Evolutionary conservation across 495 filamentous ascomycete genomes (phyloP).

Genomic region (Penicillium taxi): DNA sequence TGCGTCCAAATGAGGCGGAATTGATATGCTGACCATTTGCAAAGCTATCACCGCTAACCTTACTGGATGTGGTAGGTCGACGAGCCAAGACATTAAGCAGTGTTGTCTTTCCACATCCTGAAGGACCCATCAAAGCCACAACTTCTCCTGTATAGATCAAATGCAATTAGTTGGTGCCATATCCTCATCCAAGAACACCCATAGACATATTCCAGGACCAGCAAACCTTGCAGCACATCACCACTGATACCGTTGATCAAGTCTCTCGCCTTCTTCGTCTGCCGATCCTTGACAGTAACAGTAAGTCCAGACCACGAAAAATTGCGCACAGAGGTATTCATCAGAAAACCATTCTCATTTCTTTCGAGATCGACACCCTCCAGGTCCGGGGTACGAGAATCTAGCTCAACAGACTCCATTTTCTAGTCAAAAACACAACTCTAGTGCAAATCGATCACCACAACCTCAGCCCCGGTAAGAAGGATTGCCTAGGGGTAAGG

Average conservation of each 20-base stretch:
- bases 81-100: slow-evolving; percentile 66
- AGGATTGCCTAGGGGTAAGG: too few species aligned
- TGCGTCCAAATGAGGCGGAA: slow-evolving; percentile 26
- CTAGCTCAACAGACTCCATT: too few species aligned
- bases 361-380: slow-evolving; percentile 27
- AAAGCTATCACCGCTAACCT: slow-evolving; percentile 40
- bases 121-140: slow-evolving; percentile 69
- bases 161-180: not conserved
- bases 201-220: not conserved
- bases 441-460: too few species aligned
- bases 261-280: slow-evolving; percentile 48
- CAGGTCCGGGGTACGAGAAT: slow-evolving; percentile 15
- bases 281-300: slow-evolving; percentile 61
- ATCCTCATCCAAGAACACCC: not conserved
- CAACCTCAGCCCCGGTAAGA: too few species aligned
- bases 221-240: slow-evolving; percentile 23
- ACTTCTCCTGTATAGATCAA: slow-evolving; percentile 49
- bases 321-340: slow-evolving; percentile 32
- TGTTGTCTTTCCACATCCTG: slow-evolving; percentile 70
- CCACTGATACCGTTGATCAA: slow-evolving; percentile 31
- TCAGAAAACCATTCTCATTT: slow-evolving; percentile 19
- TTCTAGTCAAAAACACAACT: too few species aligned
- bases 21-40: slow-evolving; percentile 48
- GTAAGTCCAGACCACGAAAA: slow-evolving; percentile 56
- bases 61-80: slow-evolving; percentile 42